Evolutionary conservation across 169 alveolate genomes (phyloP).

Genomic region (Plasmodium berghei): DNA sequence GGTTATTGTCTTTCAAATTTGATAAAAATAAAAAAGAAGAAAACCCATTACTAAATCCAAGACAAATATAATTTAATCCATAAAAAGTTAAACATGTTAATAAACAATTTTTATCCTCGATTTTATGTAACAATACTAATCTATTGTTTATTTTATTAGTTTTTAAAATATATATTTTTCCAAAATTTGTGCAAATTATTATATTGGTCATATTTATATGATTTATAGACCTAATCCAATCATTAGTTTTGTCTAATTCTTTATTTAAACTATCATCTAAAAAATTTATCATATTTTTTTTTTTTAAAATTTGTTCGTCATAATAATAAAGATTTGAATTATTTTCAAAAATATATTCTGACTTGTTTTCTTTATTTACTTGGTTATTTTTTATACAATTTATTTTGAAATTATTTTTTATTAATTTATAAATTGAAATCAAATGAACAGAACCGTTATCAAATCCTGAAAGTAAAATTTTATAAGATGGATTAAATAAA

Average conservation of each 20-base stretch:
- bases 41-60: slow-evolving; percentile 70
- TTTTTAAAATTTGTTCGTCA: not conserved
- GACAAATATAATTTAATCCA: slow-evolving; percentile 43
- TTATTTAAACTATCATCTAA: slow-evolving; percentile 12
- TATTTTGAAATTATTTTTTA: too few relatives aligned
- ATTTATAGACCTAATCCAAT: slow-evolving; percentile 62
- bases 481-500: not conserved
- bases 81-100: slow-evolving; percentile 46
- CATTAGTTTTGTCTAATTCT: slow-evolving; percentile 45
- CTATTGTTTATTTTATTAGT: slow-evolving; percentile 2
- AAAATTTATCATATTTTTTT: slow-evolving; percentile 15
- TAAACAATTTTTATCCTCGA: slow-evolving; percentile 31
- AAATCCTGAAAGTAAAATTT: not conserved
- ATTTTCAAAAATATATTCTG: not conserved
- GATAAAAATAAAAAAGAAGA: slow-evolving; percentile 39
- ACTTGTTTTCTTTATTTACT: not conserved
- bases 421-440: too few relatives aligned
- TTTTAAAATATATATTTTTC: slow-evolving; percentile 47
- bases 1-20: slow-evolving; percentile 4
- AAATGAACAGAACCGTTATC: not conserved
- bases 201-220: slow-evolving; percentile 37
- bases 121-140: slow-evolving; percentile 31
- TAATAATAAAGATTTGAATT: not conserved
- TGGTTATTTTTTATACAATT: not conserved
- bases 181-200: slow-evolving; percentile 51